phyloP scores from a whole-genome alignment of 1,139 yeast species.

The Yamadazyma atlantica region DNA sequence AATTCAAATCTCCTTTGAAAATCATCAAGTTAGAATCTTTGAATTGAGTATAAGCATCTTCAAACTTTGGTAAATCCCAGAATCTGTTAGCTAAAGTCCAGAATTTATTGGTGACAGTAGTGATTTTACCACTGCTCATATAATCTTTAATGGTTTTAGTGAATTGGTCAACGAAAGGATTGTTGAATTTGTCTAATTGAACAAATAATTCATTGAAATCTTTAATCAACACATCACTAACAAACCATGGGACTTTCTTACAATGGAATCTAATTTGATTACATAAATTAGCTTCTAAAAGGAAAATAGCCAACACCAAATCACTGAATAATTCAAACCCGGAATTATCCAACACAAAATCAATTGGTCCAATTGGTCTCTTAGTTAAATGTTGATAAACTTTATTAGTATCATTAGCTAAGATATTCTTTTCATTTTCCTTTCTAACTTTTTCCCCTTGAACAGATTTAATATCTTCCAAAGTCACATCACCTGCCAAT shows the following conservation, averaged over 20 bases:
- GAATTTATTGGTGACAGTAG: slow-evolving; percentile 64
- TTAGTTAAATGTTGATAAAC: slow-evolving; percentile 57
- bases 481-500: slow-evolving; percentile 71
- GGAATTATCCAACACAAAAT: slow-evolving; percentile 88
- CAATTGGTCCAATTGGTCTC: slow-evolving; percentile 50
- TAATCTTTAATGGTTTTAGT: slow-evolving; percentile 46
- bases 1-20: slow-evolving; percentile 94
- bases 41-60: slow-evolving; percentile 31
- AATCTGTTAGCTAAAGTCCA: slow-evolving; percentile 83
- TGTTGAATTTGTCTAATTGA: slow-evolving; percentile 62
- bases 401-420: slow-evolving; percentile 68
- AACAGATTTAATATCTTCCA: slow-evolving; percentile 84
- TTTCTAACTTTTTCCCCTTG: slow-evolving; percentile 90
- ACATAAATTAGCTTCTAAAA: slow-evolving; percentile 69
- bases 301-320: slow-evolving; percentile 68
- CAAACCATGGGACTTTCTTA: slow-evolving; percentile 95
- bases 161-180: slow-evolving; percentile 32
- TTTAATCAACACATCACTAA: slow-evolving; percentile 86
- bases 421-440: slow-evolving; percentile 77
- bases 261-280: slow-evolving; percentile 76
- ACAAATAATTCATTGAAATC: slow-evolving; percentile 64
- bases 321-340: slow-evolving; percentile 96
- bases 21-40: slow-evolving; percentile 64
- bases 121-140: slow-evolving; percentile 52
- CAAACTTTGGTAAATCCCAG: slow-evolving; percentile 57